phyloP scores from a whole-genome alignment of 1,284 basidiomycete genomes.

The Psilocybe mexicana region DNA sequence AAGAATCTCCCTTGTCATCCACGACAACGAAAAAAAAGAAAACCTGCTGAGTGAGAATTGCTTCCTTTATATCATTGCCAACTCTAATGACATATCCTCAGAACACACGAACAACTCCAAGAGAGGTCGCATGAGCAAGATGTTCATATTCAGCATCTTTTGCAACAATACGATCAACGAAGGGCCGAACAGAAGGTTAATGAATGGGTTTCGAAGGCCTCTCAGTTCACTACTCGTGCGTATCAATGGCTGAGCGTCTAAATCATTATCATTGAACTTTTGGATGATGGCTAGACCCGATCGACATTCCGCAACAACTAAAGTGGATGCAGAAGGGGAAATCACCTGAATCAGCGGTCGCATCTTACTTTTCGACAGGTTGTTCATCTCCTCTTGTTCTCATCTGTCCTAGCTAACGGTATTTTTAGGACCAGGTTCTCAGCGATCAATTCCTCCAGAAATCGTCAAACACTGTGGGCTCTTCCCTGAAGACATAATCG shows the following conservation, averaged over 20 bases:
- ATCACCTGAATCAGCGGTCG: conserved; percentile 34
- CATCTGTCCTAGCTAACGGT: background rate
- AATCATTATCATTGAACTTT: background rate
- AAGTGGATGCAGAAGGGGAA: conserved; percentile 24
- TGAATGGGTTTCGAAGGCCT: conserved; percentile 39
- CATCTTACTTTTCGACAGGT: conserved; percentile 29
- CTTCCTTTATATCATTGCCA: conserved; percentile 5
- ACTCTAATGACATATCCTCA: conserved; percentile 22
- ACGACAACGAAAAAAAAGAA: conserved; percentile 56
- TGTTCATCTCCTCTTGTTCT: conserved; percentile 1
- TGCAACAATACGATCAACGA: conserved; percentile 49
- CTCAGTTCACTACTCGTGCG: conserved; percentile 15
- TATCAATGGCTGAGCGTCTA: background rate
- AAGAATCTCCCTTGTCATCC: conserved; percentile 50
- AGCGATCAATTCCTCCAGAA: conserved; percentile 32
- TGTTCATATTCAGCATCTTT: conserved; percentile 45
- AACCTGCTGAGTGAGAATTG: conserved; percentile 45
- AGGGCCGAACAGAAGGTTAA: conserved; percentile 42
- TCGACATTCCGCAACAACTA: conserved; percentile 4
- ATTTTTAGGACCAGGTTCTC: conserved; percentile 10
- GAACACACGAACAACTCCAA: conserved; percentile 59
- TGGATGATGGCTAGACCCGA: conserved; percentile 1
- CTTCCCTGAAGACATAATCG: conserved; percentile 56
- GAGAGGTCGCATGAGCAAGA: conserved; percentile 49
- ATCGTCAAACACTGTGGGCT: conserved; percentile 48